Percentiles rank a stretch among this genome's conserved stretches.
Evolutionary conservation across 1,139 yeast species (phyloP).

Genomic region (Suhomyces ambrosiae): DNA sequence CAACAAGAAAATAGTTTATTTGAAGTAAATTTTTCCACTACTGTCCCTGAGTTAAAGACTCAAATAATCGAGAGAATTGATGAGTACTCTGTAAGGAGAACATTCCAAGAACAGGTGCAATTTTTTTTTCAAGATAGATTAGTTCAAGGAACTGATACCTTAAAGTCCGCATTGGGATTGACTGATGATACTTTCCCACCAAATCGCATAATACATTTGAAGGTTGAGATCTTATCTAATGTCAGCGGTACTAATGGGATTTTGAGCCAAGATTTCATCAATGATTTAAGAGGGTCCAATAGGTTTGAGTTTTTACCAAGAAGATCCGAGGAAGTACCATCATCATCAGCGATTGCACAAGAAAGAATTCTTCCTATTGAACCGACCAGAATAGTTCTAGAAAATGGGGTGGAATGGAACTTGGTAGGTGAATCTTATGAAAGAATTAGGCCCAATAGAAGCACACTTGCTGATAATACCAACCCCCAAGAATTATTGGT

Average conservation of each 20-base stretch:
- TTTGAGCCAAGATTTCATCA: conserved; percentile 31
- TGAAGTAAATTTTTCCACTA: conserved; percentile 27
- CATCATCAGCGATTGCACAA: too few species aligned
- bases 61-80: conserved; percentile 29
- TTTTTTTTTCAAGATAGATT: conserved; percentile 19
- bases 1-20: conserved; percentile 28
- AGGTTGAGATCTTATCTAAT: conserved; percentile 17
- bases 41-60: conserved; percentile 26
- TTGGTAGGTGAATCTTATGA: conserved; percentile 32
- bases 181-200: conserved; percentile 15
- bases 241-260: conserved; percentile 27
- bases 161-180: conserved; percentile 17
- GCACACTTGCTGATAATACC: not conserved
- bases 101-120: conserved; percentile 33
- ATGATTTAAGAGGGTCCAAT: conserved; percentile 28
- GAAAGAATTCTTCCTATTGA: conserved; percentile 18
- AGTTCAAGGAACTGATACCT: not conserved
- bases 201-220: conserved; percentile 15
- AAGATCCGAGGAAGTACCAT: too few species aligned
- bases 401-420: conserved; percentile 29
- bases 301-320: conserved; percentile 29
- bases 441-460: conserved; percentile 16
- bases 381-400: conserved; percentile 28
- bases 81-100: conserved; percentile 26
- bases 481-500: conserved; percentile 20